A percentile compares a stretch with the other conserved stretches of the same genome.
Evolutionary conservation across 768 basidiomycete species (phyloP).

Genomic region (Cystobasidium tubakii): DNA sequence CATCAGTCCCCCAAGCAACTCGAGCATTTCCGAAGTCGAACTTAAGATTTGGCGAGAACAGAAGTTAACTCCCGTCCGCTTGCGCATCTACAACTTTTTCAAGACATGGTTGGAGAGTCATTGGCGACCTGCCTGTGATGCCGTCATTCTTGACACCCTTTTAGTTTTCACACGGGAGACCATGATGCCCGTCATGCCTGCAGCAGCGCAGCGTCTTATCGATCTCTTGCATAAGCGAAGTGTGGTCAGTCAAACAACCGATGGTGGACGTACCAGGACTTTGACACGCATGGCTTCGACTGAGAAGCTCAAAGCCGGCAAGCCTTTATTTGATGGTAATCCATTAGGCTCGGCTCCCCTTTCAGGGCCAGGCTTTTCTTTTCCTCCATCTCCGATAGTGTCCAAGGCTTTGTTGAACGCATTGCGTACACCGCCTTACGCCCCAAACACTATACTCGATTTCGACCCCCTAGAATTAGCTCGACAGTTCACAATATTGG

Average conservation of each 20-base stretch:
- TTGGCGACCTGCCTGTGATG: slow-evolving; percentile 75
- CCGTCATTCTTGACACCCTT: slow-evolving; percentile 54
- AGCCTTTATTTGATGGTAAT: slow-evolving; percentile 29
- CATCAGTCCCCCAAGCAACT: slow-evolving; percentile 55
- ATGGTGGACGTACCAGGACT: background rate
- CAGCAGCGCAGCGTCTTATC: slow-evolving; percentile 48
- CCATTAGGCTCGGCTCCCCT: slow-evolving; percentile 24
- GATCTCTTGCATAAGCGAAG: slow-evolving; percentile 48
- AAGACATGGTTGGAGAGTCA: slow-evolving; percentile 89
- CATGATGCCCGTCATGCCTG: slow-evolving; percentile 47
- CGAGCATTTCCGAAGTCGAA: slow-evolving; percentile 57
- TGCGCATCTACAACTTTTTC: slow-evolving; percentile 85
- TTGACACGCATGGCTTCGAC: slow-evolving; percentile 39
- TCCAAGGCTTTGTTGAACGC: slow-evolving; percentile 67
- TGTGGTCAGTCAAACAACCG: background rate
- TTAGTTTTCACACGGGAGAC: slow-evolving; percentile 47
- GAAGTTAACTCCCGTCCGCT: slow-evolving; percentile 81
- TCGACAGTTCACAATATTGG: slow-evolving; percentile 88
- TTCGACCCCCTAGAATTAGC: slow-evolving; percentile 89
- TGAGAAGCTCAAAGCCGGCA: slow-evolving; percentile 44
- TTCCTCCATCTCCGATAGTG: slow-evolving; percentile 70
- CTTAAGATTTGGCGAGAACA: slow-evolving; percentile 71
- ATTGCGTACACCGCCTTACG: slow-evolving; percentile 57
- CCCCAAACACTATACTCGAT: slow-evolving; percentile 68
- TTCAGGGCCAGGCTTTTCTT: background rate